These are phyloP conservation scores for Rhizopogon rudus DNA, from an alignment of 768 basidiomycete species.

Conservation along the genomic window DNA sequence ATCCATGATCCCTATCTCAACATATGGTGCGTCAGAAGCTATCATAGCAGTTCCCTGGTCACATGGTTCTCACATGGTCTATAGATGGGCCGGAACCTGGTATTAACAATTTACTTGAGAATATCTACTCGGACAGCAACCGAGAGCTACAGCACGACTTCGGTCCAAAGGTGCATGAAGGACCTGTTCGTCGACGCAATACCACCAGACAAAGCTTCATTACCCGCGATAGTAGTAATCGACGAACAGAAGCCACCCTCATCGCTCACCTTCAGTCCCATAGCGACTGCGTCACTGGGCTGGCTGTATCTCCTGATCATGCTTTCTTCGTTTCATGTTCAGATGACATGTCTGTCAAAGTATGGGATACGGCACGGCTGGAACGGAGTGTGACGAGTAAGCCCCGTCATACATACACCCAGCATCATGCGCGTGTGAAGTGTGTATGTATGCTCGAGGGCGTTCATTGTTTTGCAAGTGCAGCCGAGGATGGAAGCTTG, in stretches of 20 bases:
- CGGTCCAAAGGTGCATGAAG: conserved; percentile 82
- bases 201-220: conserved; percentile 64
- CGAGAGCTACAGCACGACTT: conserved; percentile 88
- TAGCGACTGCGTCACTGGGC: conserved; percentile 67
- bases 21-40: conserved; percentile 49
- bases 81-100: conserved; percentile 88
- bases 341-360: conserved; percentile 89
- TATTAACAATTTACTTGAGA: conserved; percentile 85
- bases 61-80: conserved; percentile 1
- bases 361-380: conserved; percentile 90
- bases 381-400: conserved; percentile 93
- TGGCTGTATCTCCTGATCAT: conserved; percentile 91
- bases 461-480: conserved; percentile 84
- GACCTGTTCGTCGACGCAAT: conserved; percentile 74
- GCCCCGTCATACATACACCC: conserved; percentile 64
- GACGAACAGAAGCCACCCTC: conserved; percentile 71
- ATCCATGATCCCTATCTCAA: conserved; percentile 58
- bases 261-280: conserved; percentile 85
- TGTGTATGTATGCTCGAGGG: conserved; percentile 79
- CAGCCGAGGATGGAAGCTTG: conserved; percentile 78
- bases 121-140: conserved; percentile 82
- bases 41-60: not conserved
- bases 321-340: conserved; percentile 92
- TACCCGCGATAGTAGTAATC: conserved; percentile 54
- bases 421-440: conserved; percentile 65